Percentiles rank a stretch among this genome's conserved stretches.
Conservation (phyloP, 2,329 filamentous ascomycete genomes). For the Leptodontidium sp. region DNA sequence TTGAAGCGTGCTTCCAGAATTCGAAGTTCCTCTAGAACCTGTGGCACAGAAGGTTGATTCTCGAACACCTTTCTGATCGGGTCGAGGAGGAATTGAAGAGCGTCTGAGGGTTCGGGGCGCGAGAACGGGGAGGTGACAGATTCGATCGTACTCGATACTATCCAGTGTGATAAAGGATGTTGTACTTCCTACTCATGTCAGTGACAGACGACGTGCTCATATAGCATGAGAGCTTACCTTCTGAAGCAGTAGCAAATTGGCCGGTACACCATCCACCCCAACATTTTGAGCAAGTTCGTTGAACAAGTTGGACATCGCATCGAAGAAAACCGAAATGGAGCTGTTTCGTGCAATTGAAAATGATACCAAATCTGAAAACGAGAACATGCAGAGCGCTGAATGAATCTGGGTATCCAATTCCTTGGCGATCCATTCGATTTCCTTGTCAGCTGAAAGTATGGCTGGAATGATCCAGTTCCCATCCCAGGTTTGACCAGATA, state of each 20-base stretch:
- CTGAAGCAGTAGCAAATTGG: neutral
- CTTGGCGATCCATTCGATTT: neutral
- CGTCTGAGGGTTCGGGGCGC: neutral
- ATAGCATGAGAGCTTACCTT: neutral
- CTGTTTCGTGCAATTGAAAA: neutral
- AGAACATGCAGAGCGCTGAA: neutral
- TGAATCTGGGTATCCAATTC: neutral
- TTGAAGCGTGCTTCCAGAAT: slow-evolving; percentile 1
- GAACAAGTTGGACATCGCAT: neutral
- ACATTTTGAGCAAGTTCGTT: neutral
- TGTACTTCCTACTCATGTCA: slow-evolving; percentile 1
- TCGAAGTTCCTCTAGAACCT: neutral
- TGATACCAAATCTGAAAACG: slow-evolving; percentile 3
- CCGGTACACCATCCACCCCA: neutral
- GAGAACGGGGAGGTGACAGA: neutral
- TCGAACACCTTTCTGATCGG: neutral
- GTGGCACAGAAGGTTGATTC: neutral
- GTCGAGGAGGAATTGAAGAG: neutral
- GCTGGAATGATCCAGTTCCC: neutral
- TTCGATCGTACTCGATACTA: neutral
- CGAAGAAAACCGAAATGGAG: neutral
- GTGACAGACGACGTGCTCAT: slow-evolving; percentile 4
- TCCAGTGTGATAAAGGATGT: slow-evolving; percentile 2
- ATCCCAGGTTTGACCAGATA: neutral
- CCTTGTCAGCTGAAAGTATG: neutral